A percentile compares a stretch with the other conserved stretches of the same genome.
phyloP scores from a whole-genome alignment of 768 basidiomycete genomes.

The Tephrocybe sp. region DNA sequence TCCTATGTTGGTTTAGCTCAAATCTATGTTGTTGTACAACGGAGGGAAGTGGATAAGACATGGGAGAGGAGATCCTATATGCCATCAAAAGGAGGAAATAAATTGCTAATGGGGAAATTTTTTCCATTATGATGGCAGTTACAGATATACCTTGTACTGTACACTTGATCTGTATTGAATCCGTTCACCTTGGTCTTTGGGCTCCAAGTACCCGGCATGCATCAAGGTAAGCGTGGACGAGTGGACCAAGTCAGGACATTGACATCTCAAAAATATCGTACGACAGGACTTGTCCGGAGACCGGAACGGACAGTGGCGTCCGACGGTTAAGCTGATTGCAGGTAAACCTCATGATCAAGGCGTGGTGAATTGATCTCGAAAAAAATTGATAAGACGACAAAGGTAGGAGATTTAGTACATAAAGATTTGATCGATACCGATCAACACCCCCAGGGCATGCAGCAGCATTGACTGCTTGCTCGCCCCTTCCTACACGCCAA shows the following conservation, averaged over 20 bases:
- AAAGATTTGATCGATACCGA: constrained; percentile 20
- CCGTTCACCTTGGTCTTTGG: too few relatives aligned
- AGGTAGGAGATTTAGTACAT: constrained; percentile 10
- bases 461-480: constrained; percentile 17
- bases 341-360: constrained; percentile 14
- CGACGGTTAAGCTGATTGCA: neutral
- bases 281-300: constrained; percentile 7
- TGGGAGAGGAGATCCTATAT: neutral
- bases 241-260: too few relatives aligned
- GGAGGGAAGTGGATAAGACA: neutral
- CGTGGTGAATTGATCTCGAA: constrained; percentile 14
- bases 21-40: neutral
- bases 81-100: neutral
- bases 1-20: neutral
- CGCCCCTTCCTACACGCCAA: constrained; percentile 9
- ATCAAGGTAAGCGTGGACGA: too few relatives aligned
- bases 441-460: constrained; percentile 17
- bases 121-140: constrained; percentile 1
- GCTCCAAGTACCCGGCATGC: too few relatives aligned
- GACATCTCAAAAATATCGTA: neutral
- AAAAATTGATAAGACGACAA: constrained; percentile 13
- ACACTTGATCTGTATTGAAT: too few relatives aligned
- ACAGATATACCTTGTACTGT: neutral
- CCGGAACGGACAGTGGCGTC: constrained; percentile 13
- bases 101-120: constrained; percentile 1